Base-by-base conservation (phyloP, 208 protist species). In the Naegleria fowleri region DNA sequence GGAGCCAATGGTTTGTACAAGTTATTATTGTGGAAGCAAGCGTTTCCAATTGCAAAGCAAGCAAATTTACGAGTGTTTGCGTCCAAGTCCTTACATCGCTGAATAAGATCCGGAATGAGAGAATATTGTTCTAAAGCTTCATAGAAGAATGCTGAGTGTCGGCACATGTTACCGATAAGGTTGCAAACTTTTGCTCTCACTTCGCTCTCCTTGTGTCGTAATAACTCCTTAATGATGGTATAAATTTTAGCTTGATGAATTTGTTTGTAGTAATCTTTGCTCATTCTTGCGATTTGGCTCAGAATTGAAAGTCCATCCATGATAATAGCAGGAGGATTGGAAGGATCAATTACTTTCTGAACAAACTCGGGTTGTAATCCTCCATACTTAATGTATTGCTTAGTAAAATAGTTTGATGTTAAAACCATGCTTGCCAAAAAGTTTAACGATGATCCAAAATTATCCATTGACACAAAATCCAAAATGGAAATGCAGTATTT, bases 11-110 rank as follows among this genome's bases (percentile, higher is more conserved):
- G 83, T 38, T 93, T 91, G 91, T 98, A 98, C 25, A 98, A 93
- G 88, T 94, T 90, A 91, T 94, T 94, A 75, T 94, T 97, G 92
- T 99, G 97, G 92, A 98, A 98, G 11, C 96, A 96, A 58, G 97
- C 96, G 93, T 99, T 99, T 67, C 98, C 97, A 40, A 97, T 93
- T 7, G 98, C 98, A 94, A 99, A 98, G 52, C 96, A 97, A 11
- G 98, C 97, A 92, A 98, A 97, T 92, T 98, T 98, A 92, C 97
- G 94, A 15, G 97, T 98, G 75, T 92, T 93, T 59, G 92, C 59
- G 91, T 98, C 96, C 52, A 93, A 91, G 92, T 97, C 96, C 41
- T 86, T 92, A 92, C 97, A 98, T 90, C 96, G 94, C 51, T 94
- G 90, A 83, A 98, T 95, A 7, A 99, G 92, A 6, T 85, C 92